These are phyloP conservation scores for Solanum pimpinellifolium DNA, from an alignment of 257 asterid species.

Conservation along the genomic window DNA sequence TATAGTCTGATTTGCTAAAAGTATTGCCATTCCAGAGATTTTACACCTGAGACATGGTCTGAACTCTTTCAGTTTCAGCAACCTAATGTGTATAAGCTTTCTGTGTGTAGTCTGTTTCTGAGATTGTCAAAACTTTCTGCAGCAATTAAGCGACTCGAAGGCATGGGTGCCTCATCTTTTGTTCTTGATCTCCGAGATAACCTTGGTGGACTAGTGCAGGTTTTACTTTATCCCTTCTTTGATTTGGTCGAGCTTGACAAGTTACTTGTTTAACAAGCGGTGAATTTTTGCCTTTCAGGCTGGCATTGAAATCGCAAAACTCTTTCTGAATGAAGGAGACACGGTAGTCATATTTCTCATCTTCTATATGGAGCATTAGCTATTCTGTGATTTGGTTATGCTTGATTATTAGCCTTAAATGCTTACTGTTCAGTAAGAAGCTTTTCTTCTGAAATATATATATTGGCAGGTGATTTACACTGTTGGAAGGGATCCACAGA, in stretches of 20 bases:
- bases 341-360: conserved; percentile 35
- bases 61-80: not conserved
- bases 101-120: not conserved
- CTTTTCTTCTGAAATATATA: not conserved
- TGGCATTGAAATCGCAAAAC: conserved; percentile 94
- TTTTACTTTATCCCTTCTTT: conserved; percentile 12
- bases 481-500: conserved; percentile 81
- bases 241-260: not conserved
- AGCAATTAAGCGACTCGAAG: conserved; percentile 86
- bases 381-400: not conserved
- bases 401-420: not conserved
- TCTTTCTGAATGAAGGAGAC: conserved; percentile 79
- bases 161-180: conserved; percentile 80
- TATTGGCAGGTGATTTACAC: conserved; percentile 74
- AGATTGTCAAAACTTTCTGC: not conserved
- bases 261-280: not conserved
- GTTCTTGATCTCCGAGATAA: conserved; percentile 98
- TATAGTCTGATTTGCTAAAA: not conserved
- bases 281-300: conserved; percentile 51
- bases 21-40: not conserved
- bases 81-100: not conserved
- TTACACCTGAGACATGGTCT: not conserved
- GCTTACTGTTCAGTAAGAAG: not conserved
- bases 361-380: not conserved
- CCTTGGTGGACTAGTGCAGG: conserved; percentile 99